Conservation (phyloP, 305 asterid species). For the Fraxinus greggii region DNA sequence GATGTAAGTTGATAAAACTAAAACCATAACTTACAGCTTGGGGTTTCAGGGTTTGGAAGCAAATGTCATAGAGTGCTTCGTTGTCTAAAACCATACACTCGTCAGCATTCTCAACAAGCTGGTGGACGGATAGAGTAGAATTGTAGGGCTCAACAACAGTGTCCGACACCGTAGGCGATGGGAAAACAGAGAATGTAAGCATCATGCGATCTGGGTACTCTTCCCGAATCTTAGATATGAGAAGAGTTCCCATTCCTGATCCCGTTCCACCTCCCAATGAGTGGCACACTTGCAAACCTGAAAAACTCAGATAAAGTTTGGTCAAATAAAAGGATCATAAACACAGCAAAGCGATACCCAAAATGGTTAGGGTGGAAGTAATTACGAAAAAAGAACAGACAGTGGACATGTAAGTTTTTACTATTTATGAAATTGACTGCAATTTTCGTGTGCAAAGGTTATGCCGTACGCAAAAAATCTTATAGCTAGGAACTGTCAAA, state of each 20-base stretch:
- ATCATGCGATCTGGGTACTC: conserved; percentile 51
- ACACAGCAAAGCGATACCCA: background rate
- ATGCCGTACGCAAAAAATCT: background rate
- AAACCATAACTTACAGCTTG: conserved; percentile 37
- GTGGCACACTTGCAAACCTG: conserved; percentile 48
- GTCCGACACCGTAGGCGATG: conserved; percentile 47
- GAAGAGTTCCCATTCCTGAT: conserved; percentile 52
- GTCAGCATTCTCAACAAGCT: conserved; percentile 52
- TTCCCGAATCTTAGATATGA: conserved; percentile 49
- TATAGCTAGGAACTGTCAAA: background rate
- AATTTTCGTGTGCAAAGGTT: background rate
- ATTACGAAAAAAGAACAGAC: background rate
- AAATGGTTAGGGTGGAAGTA: background rate
- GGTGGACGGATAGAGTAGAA: conserved; percentile 50
- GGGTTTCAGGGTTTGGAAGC: conserved; percentile 49
- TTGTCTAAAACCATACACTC: conserved; percentile 54
- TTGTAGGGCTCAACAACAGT: conserved; percentile 53
- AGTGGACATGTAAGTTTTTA: background rate
- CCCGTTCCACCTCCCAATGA: conserved; percentile 53
- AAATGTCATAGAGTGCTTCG: conserved; percentile 47
- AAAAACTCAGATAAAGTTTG: background rate
- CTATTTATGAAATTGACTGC: background rate
- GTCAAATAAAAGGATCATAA: background rate
- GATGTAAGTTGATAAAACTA: background rate
- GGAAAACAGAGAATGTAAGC: conserved; percentile 51